phyloP scores from a whole-genome alignment of 768 basidiomycete species.

The Auricularia heimuer region DNA sequence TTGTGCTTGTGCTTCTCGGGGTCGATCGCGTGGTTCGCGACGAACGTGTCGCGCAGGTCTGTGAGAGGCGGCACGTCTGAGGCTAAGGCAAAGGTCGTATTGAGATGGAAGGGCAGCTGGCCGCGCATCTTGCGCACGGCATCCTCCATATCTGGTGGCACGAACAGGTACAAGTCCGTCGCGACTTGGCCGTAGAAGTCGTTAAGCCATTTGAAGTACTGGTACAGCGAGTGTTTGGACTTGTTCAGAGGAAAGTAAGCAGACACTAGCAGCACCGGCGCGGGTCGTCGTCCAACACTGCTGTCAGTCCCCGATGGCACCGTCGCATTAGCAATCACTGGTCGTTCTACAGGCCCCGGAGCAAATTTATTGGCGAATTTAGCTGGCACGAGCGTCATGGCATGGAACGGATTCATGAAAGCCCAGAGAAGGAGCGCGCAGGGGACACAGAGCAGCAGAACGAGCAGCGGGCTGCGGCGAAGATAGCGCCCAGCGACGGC shows the following conservation, averaged over 20 bases:
- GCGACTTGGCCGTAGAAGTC: slow-evolving; percentile 34
- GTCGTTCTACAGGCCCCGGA: background rate
- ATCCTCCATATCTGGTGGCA: slow-evolving; percentile 30
- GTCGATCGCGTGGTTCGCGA: slow-evolving; percentile 34
- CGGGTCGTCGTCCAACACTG: background rate
- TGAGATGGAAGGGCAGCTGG: slow-evolving; percentile 24
- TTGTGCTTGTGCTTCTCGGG: slow-evolving; percentile 34
- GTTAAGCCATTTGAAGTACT: slow-evolving; percentile 36
- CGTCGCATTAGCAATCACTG: too few relatives aligned
- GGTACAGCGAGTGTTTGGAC: slow-evolving; percentile 38
- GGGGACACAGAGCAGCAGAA: background rate
- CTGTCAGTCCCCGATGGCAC: background rate
- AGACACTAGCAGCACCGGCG: slow-evolving; percentile 35
- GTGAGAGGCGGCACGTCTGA: slow-evolving; percentile 40
- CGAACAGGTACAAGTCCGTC: slow-evolving; percentile 47
- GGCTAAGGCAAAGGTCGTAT: slow-evolving; percentile 36
- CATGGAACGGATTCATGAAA: background rate
- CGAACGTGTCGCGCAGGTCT: slow-evolving; percentile 26
- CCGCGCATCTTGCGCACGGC: slow-evolving; percentile 5
- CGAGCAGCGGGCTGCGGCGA: background rate
- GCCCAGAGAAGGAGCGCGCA: background rate
- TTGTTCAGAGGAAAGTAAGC: slow-evolving; percentile 43
- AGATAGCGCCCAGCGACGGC: background rate
- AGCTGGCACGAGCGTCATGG: background rate
- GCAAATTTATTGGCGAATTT: background rate